These are phyloP conservation scores for Solanum chmielewskii DNA, from an alignment of 257 asterid genomes.

Conservation along the genomic window DNA sequence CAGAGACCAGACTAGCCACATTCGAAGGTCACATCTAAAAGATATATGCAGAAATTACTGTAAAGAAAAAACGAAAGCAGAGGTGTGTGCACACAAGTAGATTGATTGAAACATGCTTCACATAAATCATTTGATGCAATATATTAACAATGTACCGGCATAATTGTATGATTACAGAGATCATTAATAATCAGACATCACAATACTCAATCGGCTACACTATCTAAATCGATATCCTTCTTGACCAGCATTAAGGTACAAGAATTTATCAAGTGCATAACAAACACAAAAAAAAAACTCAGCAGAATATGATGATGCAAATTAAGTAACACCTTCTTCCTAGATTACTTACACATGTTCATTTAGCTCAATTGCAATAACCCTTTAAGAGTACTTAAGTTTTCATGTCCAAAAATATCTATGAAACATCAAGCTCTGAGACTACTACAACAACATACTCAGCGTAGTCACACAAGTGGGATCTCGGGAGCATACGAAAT, in stretches of 20 bases:
- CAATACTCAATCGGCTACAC: background rate
- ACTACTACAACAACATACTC: background rate
- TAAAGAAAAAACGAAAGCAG: background rate
- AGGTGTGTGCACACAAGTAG: background rate
- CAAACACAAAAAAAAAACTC: background rate
- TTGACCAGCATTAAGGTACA: background rate
- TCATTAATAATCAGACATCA: background rate
- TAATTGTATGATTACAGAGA: background rate
- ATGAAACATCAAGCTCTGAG: background rate
- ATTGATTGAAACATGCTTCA: background rate
- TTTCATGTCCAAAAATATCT: background rate
- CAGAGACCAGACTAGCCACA: background rate
- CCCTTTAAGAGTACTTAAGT: background rate
- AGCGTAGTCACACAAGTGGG: background rate
- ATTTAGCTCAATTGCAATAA: background rate
- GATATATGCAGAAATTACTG: background rate
- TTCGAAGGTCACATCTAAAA: background rate
- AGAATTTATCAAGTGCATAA: background rate
- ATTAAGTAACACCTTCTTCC: background rate
- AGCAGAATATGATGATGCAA: background rate
- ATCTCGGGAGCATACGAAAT: background rate
- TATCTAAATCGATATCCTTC: background rate
- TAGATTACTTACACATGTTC: background rate
- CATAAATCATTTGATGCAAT: background rate
- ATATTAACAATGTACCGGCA: background rate